phyloP scores from a whole-genome alignment of 768 basidiomycete species.

The Hypholoma fasciculare region DNA sequence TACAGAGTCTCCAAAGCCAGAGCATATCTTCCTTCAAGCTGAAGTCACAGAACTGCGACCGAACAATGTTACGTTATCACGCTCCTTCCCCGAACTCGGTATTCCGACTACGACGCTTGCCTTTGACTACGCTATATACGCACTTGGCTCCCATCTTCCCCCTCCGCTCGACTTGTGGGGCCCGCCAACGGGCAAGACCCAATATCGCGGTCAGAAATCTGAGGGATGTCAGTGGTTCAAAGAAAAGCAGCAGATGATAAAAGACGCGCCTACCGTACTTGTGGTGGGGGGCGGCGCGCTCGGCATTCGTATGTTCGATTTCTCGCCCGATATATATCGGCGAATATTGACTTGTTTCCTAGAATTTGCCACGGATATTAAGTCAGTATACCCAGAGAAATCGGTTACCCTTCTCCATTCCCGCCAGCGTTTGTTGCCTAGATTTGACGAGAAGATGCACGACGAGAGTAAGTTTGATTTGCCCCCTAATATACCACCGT shows the following conservation, averaged over 20 bases:
- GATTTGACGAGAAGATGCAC: conserved; percentile 54
- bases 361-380: conserved; percentile 70
- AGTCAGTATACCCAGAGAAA: conserved; percentile 50
- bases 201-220: conserved; percentile 43
- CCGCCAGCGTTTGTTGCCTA: conserved; percentile 49
- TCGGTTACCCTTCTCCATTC: conserved; percentile 63
- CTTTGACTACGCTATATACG: conserved; percentile 62
- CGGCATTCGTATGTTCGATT: conserved; percentile 57
- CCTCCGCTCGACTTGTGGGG: conserved; percentile 57
- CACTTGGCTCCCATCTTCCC: conserved; percentile 59
- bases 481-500: not conserved
- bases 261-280: conserved; percentile 49
- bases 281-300: conserved; percentile 75
- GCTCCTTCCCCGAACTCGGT: conserved; percentile 47
- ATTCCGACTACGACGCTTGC: conserved; percentile 32
- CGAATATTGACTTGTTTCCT: not conserved
- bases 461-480: conserved; percentile 39
- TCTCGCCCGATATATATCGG: not conserved
- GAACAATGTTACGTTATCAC: conserved; percentile 44
- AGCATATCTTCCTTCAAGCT: conserved; percentile 43
- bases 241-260: conserved; percentile 48
- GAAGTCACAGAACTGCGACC: conserved; percentile 39
- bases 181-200: conserved; percentile 13
- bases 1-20: conserved; percentile 16
- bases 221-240: conserved; percentile 53